These are phyloP conservation scores for Orychophragmus violaceus DNA, from an alignment of 345 rosid species.

Conservation along the genomic window DNA sequence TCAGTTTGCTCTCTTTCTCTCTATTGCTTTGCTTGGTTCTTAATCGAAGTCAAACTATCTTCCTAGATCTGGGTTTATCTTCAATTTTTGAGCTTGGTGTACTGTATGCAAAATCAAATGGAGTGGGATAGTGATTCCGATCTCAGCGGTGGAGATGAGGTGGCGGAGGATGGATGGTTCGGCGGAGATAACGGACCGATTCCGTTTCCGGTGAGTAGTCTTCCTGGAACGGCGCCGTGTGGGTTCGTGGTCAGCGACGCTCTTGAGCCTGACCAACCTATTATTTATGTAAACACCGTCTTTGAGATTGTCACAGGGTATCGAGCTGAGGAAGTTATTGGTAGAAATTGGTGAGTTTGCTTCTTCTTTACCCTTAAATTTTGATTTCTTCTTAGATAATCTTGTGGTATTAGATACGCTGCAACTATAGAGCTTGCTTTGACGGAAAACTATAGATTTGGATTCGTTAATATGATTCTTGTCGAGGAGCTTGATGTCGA, in stretches of 20 bases:
- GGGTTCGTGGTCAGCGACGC: slow-evolving; percentile 88
- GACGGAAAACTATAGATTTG: background rate
- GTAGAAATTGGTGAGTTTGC: slow-evolving; percentile 73
- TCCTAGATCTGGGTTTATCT: no score
- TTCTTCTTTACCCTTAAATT: background rate
- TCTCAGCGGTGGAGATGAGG: slow-evolving; percentile 67
- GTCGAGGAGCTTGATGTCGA: background rate
- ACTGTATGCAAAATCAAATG: slow-evolving; percentile 38
- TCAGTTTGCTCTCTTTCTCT: no score
- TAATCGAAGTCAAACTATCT: no score
- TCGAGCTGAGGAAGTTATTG: slow-evolving; percentile 88
- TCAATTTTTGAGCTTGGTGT: no score
- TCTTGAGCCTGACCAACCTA: slow-evolving; percentile 84
- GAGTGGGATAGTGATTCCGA: slow-evolving; percentile 95
- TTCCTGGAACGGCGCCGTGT: slow-evolving; percentile 70
- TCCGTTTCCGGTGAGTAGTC: slow-evolving; percentile 67
- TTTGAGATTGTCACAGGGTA: slow-evolving; percentile 89
- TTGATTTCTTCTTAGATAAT: no score
- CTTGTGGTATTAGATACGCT: background rate
- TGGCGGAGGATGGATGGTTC: slow-evolving; percentile 49
- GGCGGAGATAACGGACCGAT: slow-evolving; percentile 37
- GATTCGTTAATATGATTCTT: background rate
- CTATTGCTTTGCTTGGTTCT: no score
- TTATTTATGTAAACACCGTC: slow-evolving; percentile 79
- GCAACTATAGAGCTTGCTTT: background rate